Conservation (phyloP, 371 early-diverging fungal species). For the Thermomucor indicae-seudaticae region DNA sequence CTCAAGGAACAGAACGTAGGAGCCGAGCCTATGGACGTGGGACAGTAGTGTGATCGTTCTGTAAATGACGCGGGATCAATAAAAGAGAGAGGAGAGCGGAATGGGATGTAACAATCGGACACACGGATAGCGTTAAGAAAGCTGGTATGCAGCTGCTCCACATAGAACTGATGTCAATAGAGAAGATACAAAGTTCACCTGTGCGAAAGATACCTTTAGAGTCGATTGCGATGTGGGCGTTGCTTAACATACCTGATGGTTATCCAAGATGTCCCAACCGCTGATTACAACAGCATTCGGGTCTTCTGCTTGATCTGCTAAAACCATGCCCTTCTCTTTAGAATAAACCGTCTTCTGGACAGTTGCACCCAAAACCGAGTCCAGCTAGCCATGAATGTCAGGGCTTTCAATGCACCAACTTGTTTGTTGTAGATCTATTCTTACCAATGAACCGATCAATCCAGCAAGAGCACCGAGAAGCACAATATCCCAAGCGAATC, state of each 20-base stretch:
- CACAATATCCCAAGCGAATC: conserved; percentile 31
- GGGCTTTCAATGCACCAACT: background rate
- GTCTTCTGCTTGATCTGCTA: conserved; percentile 27
- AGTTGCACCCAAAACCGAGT: conserved; percentile 85
- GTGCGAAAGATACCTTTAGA: background rate
- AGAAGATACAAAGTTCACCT: conserved; percentile 22
- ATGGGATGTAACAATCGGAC: background rate
- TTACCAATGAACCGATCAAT: conserved; percentile 70
- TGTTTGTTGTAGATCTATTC: conserved; percentile 4
- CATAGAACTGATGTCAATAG: conserved; percentile 13
- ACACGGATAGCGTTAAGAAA: background rate
- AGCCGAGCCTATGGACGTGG: conserved; percentile 26
- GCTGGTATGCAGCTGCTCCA: conserved; percentile 12
- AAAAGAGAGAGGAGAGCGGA: background rate
- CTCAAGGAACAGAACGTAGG: conserved; percentile 65
- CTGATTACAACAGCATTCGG: conserved; percentile 48
- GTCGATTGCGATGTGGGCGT: background rate
- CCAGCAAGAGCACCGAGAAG: conserved; percentile 60
- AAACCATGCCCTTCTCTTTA: conserved; percentile 54
- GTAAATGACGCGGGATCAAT: too few species aligned
- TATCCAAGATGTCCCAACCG: conserved; percentile 70
- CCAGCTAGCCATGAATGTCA: conserved; percentile 41
- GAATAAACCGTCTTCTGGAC: conserved; percentile 69
- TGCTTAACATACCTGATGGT: conserved; percentile 59
- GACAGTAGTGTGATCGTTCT: conserved; percentile 6